Percentiles rank a stretch among this genome's conserved stretches.
phyloP scores from a whole-genome alignment of 2,329 filamentous ascomycete genomes.

The Beauveria pseudobassiana region DNA sequence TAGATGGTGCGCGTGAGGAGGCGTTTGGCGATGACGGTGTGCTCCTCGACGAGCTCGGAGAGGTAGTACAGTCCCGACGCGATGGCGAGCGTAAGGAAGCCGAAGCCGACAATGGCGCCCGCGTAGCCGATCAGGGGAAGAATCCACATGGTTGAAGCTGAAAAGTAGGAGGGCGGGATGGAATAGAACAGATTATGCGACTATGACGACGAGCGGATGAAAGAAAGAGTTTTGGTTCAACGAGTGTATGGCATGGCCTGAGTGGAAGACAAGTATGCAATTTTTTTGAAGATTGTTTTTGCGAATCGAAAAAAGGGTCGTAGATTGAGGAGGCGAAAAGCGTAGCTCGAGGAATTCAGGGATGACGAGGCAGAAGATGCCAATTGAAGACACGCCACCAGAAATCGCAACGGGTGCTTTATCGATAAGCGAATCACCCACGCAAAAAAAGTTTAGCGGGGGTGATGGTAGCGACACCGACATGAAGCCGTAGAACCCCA shows the following conservation, averaged over 20 bases:
- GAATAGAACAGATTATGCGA: not conserved
- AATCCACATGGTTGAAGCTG: constrained; percentile 71
- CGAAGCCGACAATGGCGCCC: constrained; percentile 81
- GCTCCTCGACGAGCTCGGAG: constrained; percentile 95
- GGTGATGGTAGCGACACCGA: not conserved
- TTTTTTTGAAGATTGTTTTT: not conserved
- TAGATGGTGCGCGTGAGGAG: constrained; percentile 84
- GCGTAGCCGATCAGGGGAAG: constrained; percentile 85
- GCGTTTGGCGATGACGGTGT: constrained; percentile 85
- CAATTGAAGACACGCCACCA: constrained; percentile 2
- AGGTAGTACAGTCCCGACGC: constrained; percentile 98
- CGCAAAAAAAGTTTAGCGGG: constrained; percentile 4
- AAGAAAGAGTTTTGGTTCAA: not conserved
- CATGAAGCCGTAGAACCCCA: not conserved
- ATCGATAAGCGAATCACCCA: constrained; percentile 10
- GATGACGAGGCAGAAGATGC: not conserved
- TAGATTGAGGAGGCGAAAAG: not conserved
- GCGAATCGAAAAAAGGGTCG: not conserved
- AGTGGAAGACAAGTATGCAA: not conserved
- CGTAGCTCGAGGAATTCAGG: constrained; percentile 1
- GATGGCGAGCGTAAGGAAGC: constrained; percentile 89
- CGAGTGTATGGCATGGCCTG: constrained; percentile 8
- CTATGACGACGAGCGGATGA: not conserved
- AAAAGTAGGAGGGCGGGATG: constrained; percentile 2
- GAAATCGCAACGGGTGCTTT: not conserved